Conservation (phyloP, 2,329 filamentous ascomycete genomes). For the Elsinoe ampelina region DNA sequence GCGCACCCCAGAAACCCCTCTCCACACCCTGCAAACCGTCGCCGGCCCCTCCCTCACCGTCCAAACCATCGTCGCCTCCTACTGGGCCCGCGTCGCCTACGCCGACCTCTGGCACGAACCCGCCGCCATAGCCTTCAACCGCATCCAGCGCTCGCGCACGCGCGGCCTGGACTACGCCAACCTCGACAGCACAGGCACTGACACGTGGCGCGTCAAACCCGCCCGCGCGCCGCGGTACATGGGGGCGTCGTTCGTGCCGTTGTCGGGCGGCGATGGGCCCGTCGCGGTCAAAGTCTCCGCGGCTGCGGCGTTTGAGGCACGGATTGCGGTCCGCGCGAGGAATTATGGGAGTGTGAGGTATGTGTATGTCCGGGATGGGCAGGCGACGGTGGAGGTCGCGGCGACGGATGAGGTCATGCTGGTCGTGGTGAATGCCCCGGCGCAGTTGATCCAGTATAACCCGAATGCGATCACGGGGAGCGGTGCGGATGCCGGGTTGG, state of each 20-base stretch:
- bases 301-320: slow-evolving; percentile 32
- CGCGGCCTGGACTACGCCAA: slow-evolving; percentile 35
- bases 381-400: slow-evolving; percentile 28
- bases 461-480: slow-evolving; percentile 30
- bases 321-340: slow-evolving; percentile 32
- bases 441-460: slow-evolving; percentile 36
- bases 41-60: slow-evolving; percentile 20
- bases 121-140: slow-evolving; percentile 33
- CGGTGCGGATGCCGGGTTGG: slow-evolving; percentile 30
- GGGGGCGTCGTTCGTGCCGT: slow-evolving; percentile 42
- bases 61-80: slow-evolving; percentile 37
- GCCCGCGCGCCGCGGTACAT: slow-evolving; percentile 39
- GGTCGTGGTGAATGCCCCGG: slow-evolving; percentile 42
- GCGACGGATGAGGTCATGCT: slow-evolving; percentile 37
- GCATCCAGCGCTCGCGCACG: slow-evolving; percentile 30
- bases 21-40: slow-evolving; percentile 38
- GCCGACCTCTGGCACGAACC: slow-evolving; percentile 36
- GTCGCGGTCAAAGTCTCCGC: slow-evolving; percentile 28
- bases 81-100: slow-evolving; percentile 47
- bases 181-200: slow-evolving; percentile 29
- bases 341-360: slow-evolving; percentile 20
- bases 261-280: slow-evolving; percentile 27
- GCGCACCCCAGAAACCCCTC: slow-evolving; percentile 42
- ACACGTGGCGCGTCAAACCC: slow-evolving; percentile 35
- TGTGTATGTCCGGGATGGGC: slow-evolving; percentile 22